Percentiles rank a stretch among this genome's conserved stretches.
Conservation (phyloP, 2,329 filamentous ascomycete genomes). For the Botrytis pseudocinerea region DNA sequence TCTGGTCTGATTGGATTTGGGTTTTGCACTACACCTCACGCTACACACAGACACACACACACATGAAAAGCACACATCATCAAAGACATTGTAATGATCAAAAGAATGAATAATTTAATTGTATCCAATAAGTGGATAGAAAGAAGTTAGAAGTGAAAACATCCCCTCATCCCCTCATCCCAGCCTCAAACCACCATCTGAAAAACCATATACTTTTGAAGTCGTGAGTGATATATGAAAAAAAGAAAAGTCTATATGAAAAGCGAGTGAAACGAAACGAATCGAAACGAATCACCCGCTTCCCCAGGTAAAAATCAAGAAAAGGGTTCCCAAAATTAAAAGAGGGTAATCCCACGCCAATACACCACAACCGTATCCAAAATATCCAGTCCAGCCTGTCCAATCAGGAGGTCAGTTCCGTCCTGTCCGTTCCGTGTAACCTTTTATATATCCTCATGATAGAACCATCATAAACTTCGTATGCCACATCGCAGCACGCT, state of each 20-base stretch:
- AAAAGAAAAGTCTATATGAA: not conserved
- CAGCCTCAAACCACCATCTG: not conserved
- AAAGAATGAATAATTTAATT: not conserved
- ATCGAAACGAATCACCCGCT: not conserved
- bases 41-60: not conserved
- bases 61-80: not conserved
- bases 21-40: no score
- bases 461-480: slow-evolving; percentile 13
- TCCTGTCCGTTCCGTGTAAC: not conserved
- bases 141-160: not conserved
- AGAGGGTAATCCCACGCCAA: not conserved
- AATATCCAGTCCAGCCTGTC: not conserved
- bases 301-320: not conserved
- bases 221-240: not conserved
- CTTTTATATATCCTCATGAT: slow-evolving; percentile 15
- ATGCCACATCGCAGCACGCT: slow-evolving; percentile 19
- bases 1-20: no score
- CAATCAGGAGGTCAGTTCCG: not conserved
- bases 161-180: not conserved
- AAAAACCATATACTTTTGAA: not conserved
- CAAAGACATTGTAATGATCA: not conserved
- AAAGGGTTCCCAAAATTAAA: not conserved
- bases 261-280: not conserved
- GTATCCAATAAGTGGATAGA: not conserved
- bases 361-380: not conserved